Conservation (phyloP, 192 early-diverging fungal species). For the Funneliformis mosseae region DNA sequence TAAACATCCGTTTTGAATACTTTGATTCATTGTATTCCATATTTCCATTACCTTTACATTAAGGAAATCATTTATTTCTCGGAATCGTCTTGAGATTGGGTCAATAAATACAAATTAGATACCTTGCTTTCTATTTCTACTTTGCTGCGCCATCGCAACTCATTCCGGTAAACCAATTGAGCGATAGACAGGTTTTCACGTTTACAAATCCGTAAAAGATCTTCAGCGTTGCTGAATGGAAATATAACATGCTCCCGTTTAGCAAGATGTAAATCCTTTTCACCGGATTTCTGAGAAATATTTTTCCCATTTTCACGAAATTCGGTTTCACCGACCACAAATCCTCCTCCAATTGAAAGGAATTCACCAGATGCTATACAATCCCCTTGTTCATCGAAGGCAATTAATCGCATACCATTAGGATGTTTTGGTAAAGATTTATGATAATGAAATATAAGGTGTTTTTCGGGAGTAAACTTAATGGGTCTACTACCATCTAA, state of each 20-base stretch:
- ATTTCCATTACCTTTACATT: conserved; percentile 64
- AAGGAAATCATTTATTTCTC: not conserved
- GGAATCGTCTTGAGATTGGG: no score
- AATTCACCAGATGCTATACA: conserved; percentile 86
- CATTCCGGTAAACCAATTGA: conserved; percentile 94
- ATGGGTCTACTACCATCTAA: conserved; percentile 78
- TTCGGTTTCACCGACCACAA: conserved; percentile 91
- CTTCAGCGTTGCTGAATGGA: conserved; percentile 80
- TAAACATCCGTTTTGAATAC: conserved; percentile 74
- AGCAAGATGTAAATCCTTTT: conserved; percentile 53
- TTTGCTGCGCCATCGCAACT: conserved; percentile 85
- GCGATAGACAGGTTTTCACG: conserved; percentile 87
- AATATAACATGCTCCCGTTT: conserved; percentile 69
- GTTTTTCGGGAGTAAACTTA: conserved; percentile 79
- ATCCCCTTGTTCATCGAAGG: conserved; percentile 78
- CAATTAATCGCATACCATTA: conserved; percentile 95
- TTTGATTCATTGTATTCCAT: conserved; percentile 94
- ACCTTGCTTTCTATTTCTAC: conserved; percentile 70
- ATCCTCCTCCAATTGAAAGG: conserved; percentile 95
- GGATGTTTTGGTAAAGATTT: conserved; percentile 91
- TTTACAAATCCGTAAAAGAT: conserved; percentile 79
- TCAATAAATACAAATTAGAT: not conserved
- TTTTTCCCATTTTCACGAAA: conserved; percentile 64
- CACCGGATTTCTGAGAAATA: conserved; percentile 51
- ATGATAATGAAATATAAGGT: conserved; percentile 87